Evolutionary conservation across 768 basidiomycete genomes (phyloP).

Genomic region (Astraeus odoratus): DNA sequence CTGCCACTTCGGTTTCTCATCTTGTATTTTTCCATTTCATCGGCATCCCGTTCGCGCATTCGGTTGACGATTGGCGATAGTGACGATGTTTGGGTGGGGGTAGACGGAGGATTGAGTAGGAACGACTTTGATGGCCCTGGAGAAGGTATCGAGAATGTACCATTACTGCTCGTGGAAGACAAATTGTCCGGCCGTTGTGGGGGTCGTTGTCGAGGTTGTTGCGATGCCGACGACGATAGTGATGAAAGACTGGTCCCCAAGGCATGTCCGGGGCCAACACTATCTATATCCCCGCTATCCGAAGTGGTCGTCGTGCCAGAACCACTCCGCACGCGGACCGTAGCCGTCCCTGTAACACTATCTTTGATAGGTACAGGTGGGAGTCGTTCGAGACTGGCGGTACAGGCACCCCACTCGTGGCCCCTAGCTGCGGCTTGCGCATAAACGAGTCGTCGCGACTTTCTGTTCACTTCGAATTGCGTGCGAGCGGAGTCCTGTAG

Average conservation of each 20-base stretch:
- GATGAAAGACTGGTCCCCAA: constrained; percentile 45
- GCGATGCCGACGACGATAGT: constrained; percentile 58
- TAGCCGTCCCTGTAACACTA: constrained; percentile 22
- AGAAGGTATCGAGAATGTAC: constrained; percentile 32
- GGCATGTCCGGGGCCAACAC: constrained; percentile 32
- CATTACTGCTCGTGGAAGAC: constrained; percentile 29
- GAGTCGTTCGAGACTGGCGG: constrained; percentile 33
- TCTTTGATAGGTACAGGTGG: constrained; percentile 43
- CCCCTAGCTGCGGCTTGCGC: constrained; percentile 68
- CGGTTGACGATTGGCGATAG: constrained; percentile 75
- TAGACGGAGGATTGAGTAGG: constrained; percentile 28
- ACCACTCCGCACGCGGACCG: constrained; percentile 66
- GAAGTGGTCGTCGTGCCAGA: constrained; percentile 74
- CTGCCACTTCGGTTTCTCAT: constrained; percentile 79
- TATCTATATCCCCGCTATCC: constrained; percentile 62
- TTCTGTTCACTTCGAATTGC: constrained; percentile 77
- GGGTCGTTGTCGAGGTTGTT: constrained; percentile 34
- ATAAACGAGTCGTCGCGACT: constrained; percentile 60
- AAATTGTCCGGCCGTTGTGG: constrained; percentile 27
- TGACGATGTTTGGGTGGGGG: constrained; percentile 36
- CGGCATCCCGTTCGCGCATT: constrained; percentile 78
- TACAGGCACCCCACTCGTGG: constrained; percentile 47
- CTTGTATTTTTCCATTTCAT: constrained; percentile 83
- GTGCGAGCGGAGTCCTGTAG: constrained; percentile 74
- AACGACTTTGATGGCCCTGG: constrained; percentile 31